phyloP scores from a whole-genome alignment of 1,284 basidiomycete genomes.

The Ceratobasidium sp. region DNA sequence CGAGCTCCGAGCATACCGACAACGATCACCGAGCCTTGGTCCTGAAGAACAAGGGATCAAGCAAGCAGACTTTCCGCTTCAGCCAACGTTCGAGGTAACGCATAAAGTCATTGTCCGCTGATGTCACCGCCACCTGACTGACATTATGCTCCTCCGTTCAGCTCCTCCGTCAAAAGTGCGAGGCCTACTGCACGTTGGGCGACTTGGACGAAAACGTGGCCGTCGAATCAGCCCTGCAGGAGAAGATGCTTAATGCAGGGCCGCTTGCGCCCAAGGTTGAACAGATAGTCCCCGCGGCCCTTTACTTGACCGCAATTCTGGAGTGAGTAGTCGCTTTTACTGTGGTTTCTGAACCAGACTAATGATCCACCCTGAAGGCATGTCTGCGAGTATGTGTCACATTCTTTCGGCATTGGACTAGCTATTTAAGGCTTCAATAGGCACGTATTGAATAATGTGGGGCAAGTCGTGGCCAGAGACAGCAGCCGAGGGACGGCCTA shows the following conservation, averaged over 20 bases:
- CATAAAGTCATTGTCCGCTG: constrained; percentile 18
- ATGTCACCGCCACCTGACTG: too few species aligned
- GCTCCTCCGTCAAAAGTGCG: constrained; percentile 80
- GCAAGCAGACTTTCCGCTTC: constrained; percentile 63
- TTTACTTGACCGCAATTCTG: constrained; percentile 89
- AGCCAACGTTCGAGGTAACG: constrained; percentile 73
- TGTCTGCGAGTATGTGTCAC: constrained; percentile 75
- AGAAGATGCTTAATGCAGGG: constrained; percentile 58
- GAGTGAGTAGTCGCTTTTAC: constrained; percentile 66
- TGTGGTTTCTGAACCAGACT: background rate
- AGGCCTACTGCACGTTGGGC: constrained; percentile 81
- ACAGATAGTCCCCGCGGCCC: constrained; percentile 77
- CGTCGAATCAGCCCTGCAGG: constrained; percentile 65
- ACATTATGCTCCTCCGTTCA: constrained; percentile 48
- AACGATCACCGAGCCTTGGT: constrained; percentile 60
- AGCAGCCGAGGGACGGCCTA: constrained; percentile 77
- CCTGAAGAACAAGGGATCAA: constrained; percentile 56
- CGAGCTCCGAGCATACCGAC: constrained; percentile 83
- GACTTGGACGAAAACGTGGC: constrained; percentile 75
- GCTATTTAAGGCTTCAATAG: constrained; percentile 53
- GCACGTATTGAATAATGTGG: constrained; percentile 80
- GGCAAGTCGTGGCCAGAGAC: constrained; percentile 81
- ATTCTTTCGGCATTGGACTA: constrained; percentile 25
- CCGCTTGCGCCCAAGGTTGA: constrained; percentile 59
- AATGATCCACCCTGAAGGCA: constrained; percentile 58